Evolutionary conservation across 2,329 filamentous ascomycete species (phyloP).

Genomic region (Aspergillus costaricaensis): DNA sequence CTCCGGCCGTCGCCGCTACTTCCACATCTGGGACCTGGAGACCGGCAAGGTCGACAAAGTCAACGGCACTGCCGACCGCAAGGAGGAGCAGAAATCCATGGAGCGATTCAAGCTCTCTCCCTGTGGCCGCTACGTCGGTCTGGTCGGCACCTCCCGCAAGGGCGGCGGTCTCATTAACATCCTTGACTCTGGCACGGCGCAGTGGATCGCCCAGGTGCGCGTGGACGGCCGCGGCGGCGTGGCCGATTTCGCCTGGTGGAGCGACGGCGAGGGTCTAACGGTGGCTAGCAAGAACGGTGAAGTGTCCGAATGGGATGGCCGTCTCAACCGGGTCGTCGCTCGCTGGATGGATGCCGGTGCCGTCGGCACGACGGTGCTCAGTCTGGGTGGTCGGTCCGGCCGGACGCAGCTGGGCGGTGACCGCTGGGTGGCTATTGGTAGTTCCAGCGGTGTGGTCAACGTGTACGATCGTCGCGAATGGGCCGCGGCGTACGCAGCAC

Average conservation of each 20-base stretch:
- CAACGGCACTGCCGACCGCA: constrained; percentile 66
- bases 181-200: constrained; percentile 73
- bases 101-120: constrained; percentile 87
- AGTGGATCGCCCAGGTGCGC: constrained; percentile 83
- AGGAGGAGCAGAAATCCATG: constrained; percentile 84
- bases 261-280: constrained; percentile 75
- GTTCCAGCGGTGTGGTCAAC: constrained; percentile 84
- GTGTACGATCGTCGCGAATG: constrained; percentile 81
- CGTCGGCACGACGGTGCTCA: constrained; percentile 78
- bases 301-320: constrained; percentile 83
- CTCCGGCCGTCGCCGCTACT: constrained; percentile 83
- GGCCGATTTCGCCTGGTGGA: constrained; percentile 93
- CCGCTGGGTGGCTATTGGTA: constrained; percentile 86
- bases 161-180: constrained; percentile 88
- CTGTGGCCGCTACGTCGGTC: constrained; percentile 80
- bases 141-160: constrained; percentile 77
- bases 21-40: constrained; percentile 89
- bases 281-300: constrained; percentile 85
- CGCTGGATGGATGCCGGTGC: constrained; percentile 90
- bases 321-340: constrained; percentile 67
- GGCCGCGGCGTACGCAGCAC: constrained; percentile 42
- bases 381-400: constrained; percentile 61
- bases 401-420: constrained; percentile 64
- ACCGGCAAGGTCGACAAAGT: constrained; percentile 83
- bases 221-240: constrained; percentile 81